Base-by-base conservation (phyloP, 352 stramenopile species). In the Phytophthora citricola region DNA sequence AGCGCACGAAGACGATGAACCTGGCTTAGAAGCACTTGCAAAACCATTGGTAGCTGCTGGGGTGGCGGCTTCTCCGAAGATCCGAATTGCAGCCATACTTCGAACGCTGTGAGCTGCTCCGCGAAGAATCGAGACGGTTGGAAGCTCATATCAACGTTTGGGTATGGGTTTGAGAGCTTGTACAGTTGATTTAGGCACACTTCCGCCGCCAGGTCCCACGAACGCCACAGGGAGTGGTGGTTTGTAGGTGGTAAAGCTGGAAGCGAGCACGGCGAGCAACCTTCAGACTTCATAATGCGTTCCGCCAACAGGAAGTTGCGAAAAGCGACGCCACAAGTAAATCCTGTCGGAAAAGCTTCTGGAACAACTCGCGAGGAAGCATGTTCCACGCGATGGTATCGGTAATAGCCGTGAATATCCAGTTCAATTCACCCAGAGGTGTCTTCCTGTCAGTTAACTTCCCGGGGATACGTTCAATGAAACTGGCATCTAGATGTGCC, bases 361-460 rank as follows among this genome's bases (percentile, higher is more conserved):
- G 96, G 71, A 99, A 99, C 12, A 99, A 79, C 29, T 95, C 75
- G 36, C 91, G 88, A 10, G 97, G 97, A 4, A 99, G 74, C 36
- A 99, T 89, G 75, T 99, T 99, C 98, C 98, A 99, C 26, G 98
- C 98, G 63, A 99, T 99, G 9, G 97, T 99, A 81, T 99, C 98
- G 0, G 98, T 99, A 52, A 99, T 98, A n/a, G 98, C 97, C 12
- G 97, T 99, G 71, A 99, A 99, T 50, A 99, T 99, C 98, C 98
- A 99, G 86, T 99, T 99, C 36, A 99, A 79, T 69, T 99, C 97
- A 36, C 98, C 97, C 2, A 98, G 69, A 5, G 97, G 96, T 9
- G 92, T 97, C 56, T 98, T 97, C 14, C 92, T 79, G 52, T 99
- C 96, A 0, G 88, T 97, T 4, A 98, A 76, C 62, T 98, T 98